Evolutionary conservation across 2,329 filamentous ascomycete species (phyloP), one percentile per base, ranked within the genome.

Genomic region (Ophiostoma ips): DNA sequence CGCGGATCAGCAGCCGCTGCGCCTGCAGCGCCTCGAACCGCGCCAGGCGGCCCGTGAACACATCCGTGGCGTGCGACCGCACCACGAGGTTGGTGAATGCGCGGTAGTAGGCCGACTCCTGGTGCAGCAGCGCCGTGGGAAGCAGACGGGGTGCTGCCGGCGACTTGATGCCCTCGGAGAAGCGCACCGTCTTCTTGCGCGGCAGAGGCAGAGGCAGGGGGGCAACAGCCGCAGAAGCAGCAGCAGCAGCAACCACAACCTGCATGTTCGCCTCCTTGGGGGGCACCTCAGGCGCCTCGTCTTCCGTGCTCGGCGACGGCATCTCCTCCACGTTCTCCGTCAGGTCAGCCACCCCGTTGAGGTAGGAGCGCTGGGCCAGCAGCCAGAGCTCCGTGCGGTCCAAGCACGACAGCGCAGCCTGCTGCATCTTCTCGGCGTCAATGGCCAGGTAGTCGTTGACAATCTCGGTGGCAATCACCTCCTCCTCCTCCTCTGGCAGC

Each of bases 1-100:
- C 73, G 18, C 76, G 74, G 51, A 88, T 76, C 41, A 83, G 87
- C 50, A 89, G 74, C 36, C 92, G 83, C 60, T 84, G 79, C 28
- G 87, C 79, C 62, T 95, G 90, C 45, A 95, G 73, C 21, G 87
- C 87, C 63, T 96, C 90, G 53, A 90, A 94, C 46, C 92, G 83
- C 21, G 85, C 77, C 51, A 87, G 79, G 38, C 87, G 83, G 64
- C 94, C 85, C 50, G 94, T 76, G 62, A 95, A 95, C 10, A 83
- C 80, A 64, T 96, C 92, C 16, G 73, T 70, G 49, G 73, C 71
- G 51, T 77, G 79, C 13, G 78, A 79, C 31, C 77, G 77, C 52
- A 84, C 75, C 43, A 81, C 69, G 57, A 86, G 76, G 60, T 83
- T 80, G 57, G 87, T 81, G 63, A 95, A 95, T 10, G 87, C 87